Evolutionary conservation across 2,329 filamentous ascomycete genomes (phyloP), one percentile per base, ranked within the genome.

Genomic region (Helotiales sp.): DNA sequence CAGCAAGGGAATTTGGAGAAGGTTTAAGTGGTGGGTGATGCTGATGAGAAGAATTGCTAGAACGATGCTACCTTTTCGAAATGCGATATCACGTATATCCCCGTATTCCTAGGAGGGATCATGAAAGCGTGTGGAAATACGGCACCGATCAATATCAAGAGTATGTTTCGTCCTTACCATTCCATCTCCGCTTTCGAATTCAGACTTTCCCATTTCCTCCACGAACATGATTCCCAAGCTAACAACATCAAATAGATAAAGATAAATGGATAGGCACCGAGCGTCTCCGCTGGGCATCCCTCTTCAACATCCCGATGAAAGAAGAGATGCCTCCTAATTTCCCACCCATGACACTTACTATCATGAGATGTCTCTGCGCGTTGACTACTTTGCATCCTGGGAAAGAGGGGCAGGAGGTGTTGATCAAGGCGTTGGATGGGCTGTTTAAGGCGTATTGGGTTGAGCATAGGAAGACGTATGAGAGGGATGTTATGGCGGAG

Each of bases 101-200:
- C 84, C 7, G 80, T 87, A 53, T 78, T 86, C 52, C 75, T 86
- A 0, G 81, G 81, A 4, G 83, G 83, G 0, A 69, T 87, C 52
- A 84, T 87, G 78, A 79, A 85, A 33, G 64, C 60, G 5, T 81
- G 79, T 67, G 76, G 75, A 27, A 86, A 85, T 65, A 76, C 65
- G 2, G 67, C 84, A 1, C 84, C 84, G 1, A 71, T 86, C 25
- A 68, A 72, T 2, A 79, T 87, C 67, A 84, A 81, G 60, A 85
- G 81, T 82, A 69, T 49, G 72, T 57, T 10, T 31, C 22, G 49
- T 33, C 52, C 19, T 22, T 46, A 12, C 6, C 22, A 38, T 19
- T 19, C 34, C 12, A 19, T 36, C 38, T 44, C 33, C 13, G 10
- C 24, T 15, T 36, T 27, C 25, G n/a, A n/a, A n/a, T 24, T 46